phyloP scores from a whole-genome alignment of 331 rosid genomes.

The Stylosanthes scabra region DNA sequence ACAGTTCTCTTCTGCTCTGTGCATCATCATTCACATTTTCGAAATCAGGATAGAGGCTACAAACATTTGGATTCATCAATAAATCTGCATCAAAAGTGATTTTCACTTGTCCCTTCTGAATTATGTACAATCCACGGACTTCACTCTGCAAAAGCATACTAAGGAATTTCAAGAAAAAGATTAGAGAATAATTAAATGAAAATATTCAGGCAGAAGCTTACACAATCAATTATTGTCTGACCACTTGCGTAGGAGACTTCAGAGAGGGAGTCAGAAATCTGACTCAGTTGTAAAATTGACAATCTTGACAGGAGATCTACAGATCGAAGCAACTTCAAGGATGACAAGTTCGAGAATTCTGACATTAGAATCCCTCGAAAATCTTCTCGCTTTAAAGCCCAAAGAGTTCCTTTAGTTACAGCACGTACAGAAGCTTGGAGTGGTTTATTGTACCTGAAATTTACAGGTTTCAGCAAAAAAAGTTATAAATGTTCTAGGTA shows the following conservation, averaged over 20 bases:
- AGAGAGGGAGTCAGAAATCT: slow-evolving; percentile 85
- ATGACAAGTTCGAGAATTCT: slow-evolving; percentile 88
- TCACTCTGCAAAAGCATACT: slow-evolving; percentile 67
- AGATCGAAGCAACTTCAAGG: slow-evolving; percentile 93
- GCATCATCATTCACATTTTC: slow-evolving; percentile 58
- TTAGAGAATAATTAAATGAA: slow-evolving; percentile 26
- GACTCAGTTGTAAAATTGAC: slow-evolving; percentile 97
- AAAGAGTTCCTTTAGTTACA: slow-evolving; percentile 92
- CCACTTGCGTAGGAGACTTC: slow-evolving; percentile 85
- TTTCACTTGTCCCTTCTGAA: slow-evolving; percentile 90
- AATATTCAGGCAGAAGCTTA: slow-evolving; percentile 45
- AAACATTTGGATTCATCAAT: slow-evolving; percentile 59
- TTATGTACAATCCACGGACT: slow-evolving; percentile 74
- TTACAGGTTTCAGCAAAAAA: slow-evolving; percentile 30
- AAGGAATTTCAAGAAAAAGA: slow-evolving; percentile 33
- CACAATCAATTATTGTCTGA: slow-evolving; percentile 73
- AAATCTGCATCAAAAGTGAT: slow-evolving; percentile 66
- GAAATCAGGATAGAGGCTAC: slow-evolving; percentile 65
- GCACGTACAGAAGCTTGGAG: slow-evolving; percentile 99
- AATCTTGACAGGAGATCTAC: slow-evolving; percentile 87
- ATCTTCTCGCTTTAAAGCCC: slow-evolving; percentile 97
- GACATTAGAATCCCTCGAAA: slow-evolving; percentile 97
- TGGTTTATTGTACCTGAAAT: slow-evolving; percentile 92
- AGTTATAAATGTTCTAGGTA: slow-evolving; percentile 3
- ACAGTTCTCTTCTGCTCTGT: slow-evolving; percentile 53